Conservation (phyloP, 352 stramenopile species). For the Hyaloperonospora arabidopsidis region DNA sequence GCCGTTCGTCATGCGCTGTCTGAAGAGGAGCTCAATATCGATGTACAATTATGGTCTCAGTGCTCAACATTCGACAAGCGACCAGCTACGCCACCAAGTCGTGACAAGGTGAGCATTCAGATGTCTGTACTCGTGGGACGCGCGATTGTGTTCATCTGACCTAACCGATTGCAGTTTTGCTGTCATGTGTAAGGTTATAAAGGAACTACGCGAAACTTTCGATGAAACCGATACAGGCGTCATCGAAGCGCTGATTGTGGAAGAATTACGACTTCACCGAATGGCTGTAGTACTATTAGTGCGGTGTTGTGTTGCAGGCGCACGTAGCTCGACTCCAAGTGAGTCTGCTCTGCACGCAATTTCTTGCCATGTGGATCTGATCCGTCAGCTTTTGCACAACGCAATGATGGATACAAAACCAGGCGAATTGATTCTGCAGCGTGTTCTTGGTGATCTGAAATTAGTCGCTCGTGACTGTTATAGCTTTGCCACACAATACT, state of each 20-base stretch:
- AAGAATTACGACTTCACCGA: slow-evolving; percentile 39
- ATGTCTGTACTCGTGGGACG: background rate
- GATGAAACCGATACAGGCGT: slow-evolving; percentile 9
- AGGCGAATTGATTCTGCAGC: slow-evolving; percentile 23
- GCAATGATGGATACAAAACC: slow-evolving; percentile 25
- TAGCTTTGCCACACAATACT: slow-evolving; percentile 38
- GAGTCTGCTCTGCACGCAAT: slow-evolving; percentile 14
- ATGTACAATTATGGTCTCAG: slow-evolving; percentile 36
- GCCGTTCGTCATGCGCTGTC: slow-evolving; percentile 30
- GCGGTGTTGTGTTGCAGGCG: slow-evolving; percentile 7
- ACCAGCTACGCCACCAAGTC: slow-evolving; percentile 30
- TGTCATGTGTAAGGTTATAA: slow-evolving; percentile 21
- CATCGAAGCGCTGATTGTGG: slow-evolving; percentile 28
- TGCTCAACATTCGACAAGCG: slow-evolving; percentile 16
- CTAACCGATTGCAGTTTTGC: slow-evolving; percentile 23
- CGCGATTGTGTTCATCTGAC: slow-evolving; percentile 13
- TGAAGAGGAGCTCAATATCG: slow-evolving; percentile 39
- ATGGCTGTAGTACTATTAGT: slow-evolving; percentile 32
- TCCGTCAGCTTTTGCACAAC: slow-evolving; percentile 36
- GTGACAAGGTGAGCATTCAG: slow-evolving; percentile 28
- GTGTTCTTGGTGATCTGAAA: slow-evolving; percentile 49
- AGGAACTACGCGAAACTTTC: slow-evolving; percentile 13
- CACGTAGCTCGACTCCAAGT: background rate
- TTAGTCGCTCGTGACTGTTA: slow-evolving; percentile 58
- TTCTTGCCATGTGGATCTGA: slow-evolving; percentile 20